These are phyloP conservation scores for Pichia scutulata DNA, from an alignment of 805 yeast genomes.

Conservation along the genomic window DNA sequence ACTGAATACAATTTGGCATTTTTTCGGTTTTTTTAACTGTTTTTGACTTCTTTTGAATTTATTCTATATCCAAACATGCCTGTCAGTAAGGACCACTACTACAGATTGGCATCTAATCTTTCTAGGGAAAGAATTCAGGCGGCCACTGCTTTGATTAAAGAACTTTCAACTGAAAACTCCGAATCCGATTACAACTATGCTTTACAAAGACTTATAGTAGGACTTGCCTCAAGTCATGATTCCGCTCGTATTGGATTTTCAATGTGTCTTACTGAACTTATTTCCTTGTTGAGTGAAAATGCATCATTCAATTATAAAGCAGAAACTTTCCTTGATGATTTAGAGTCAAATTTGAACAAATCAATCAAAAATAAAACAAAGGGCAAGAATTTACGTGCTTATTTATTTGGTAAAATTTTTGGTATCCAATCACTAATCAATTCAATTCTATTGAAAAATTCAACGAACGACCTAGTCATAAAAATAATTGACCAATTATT, in stretches of 20 bases:
- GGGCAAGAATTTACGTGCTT: constrained; percentile 78
- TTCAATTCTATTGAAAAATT: constrained; percentile 33
- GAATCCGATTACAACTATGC: constrained; percentile 76
- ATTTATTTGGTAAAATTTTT: constrained; percentile 75
- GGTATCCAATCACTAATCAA: constrained; percentile 73
- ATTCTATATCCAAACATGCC: constrained; percentile 28
- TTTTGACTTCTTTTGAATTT: neutral
- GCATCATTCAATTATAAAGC: constrained; percentile 27
- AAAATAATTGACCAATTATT: constrained; percentile 39
- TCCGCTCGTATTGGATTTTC: constrained; percentile 85
- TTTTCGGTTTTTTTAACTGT: neutral
- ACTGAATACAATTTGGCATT: no score
- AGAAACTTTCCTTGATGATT: constrained; percentile 30
- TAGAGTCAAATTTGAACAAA: constrained; percentile 31
- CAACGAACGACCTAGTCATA: constrained; percentile 25
- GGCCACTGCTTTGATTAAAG: constrained; percentile 57
- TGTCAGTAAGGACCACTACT: constrained; percentile 70
- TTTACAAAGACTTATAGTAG: constrained; percentile 66
- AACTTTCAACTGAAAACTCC: constrained; percentile 38
- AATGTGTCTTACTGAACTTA: constrained; percentile 71
- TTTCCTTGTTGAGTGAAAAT: constrained; percentile 23
- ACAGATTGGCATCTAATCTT: constrained; percentile 67
- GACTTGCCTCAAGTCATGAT: constrained; percentile 74
- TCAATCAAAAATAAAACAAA: constrained; percentile 40
- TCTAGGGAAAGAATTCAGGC: constrained; percentile 65